Conservation (phyloP, 768 basidiomycete genomes). For the Guyanaporus albipodus region DNA sequence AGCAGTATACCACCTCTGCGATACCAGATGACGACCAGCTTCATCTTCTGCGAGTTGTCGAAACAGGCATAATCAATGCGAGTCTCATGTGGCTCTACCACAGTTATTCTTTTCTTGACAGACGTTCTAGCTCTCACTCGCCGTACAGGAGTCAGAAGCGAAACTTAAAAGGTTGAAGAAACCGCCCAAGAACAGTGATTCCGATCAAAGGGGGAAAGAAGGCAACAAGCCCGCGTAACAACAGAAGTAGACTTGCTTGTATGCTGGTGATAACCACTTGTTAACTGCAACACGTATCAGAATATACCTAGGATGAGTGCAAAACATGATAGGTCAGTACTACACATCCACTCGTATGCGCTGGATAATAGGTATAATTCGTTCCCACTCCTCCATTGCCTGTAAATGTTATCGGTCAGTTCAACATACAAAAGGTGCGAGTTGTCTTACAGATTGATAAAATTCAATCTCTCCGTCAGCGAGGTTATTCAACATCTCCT, state of each 20-base stretch:
- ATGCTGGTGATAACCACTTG: background rate
- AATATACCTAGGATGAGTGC: conserved; percentile 7
- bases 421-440: conserved; percentile 1
- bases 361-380: conserved; percentile 89
- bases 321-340: conserved; percentile 23
- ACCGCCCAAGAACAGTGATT: background rate
- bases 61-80: conserved; percentile 81
- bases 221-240: conserved; percentile 6
- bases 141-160: conserved; percentile 75
- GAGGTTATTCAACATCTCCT: conserved; percentile 83
- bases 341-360: conserved; percentile 92
- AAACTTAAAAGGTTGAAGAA: conserved; percentile 42
- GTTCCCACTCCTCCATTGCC: conserved; percentile 98
- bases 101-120: conserved; percentile 1
- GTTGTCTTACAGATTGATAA: conserved; percentile 70
- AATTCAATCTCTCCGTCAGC: conserved; percentile 96
- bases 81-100: conserved; percentile 17
- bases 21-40: conserved; percentile 63
- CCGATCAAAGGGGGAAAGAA: conserved; percentile 11
- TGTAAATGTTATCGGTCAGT: conserved; percentile 27
- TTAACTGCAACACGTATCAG: conserved; percentile 1
- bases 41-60: conserved; percentile 73
- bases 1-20: conserved; percentile 64
- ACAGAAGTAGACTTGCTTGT: background rate
- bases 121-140: conserved; percentile 56